Conservation (phyloP, 495 filamentous ascomycete species). For the Amorphotheca resinae region DNA sequence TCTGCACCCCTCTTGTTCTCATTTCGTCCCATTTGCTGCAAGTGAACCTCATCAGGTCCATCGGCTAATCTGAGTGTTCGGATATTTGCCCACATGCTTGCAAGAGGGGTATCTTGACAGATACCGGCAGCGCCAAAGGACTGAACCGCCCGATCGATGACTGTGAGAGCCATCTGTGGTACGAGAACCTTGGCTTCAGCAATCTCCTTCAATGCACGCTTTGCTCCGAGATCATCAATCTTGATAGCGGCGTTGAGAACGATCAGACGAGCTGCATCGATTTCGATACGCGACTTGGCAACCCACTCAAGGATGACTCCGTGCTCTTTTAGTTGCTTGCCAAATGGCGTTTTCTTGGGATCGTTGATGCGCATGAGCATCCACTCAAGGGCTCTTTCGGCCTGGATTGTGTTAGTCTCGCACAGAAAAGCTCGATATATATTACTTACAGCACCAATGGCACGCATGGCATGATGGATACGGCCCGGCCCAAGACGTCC, state of each 20-base stretch:
- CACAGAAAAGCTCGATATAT: neutral
- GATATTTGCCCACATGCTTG: conserved; percentile 74
- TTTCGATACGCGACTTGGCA: conserved; percentile 77
- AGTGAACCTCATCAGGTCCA: conserved; percentile 87
- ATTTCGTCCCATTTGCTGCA: conserved; percentile 78
- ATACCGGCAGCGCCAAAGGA: conserved; percentile 76
- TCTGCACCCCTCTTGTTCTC: conserved; percentile 63
- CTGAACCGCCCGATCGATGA: conserved; percentile 84
- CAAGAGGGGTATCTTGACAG: conserved; percentile 81
- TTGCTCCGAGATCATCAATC: conserved; percentile 73
- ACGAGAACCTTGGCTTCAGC: conserved; percentile 80
- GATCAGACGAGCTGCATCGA: conserved; percentile 74
- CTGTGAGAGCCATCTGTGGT: conserved; percentile 59
- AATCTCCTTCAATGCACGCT: conserved; percentile 71
- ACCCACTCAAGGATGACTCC: conserved; percentile 93
- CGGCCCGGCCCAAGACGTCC: conserved; percentile 82
- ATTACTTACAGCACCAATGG: conserved; percentile 55
- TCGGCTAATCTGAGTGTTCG: conserved; percentile 77
- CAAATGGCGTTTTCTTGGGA: conserved; percentile 73
- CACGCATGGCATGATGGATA: conserved; percentile 90
- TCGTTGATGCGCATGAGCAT: conserved; percentile 84
- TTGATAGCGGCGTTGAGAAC: conserved; percentile 84
- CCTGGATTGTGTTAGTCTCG: conserved; percentile 24
- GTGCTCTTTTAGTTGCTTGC: conserved; percentile 64
- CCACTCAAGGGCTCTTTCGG: conserved; percentile 78